phyloP scores from a whole-genome alignment of 139 green algal species.

The Micractinium conductrix region DNA sequence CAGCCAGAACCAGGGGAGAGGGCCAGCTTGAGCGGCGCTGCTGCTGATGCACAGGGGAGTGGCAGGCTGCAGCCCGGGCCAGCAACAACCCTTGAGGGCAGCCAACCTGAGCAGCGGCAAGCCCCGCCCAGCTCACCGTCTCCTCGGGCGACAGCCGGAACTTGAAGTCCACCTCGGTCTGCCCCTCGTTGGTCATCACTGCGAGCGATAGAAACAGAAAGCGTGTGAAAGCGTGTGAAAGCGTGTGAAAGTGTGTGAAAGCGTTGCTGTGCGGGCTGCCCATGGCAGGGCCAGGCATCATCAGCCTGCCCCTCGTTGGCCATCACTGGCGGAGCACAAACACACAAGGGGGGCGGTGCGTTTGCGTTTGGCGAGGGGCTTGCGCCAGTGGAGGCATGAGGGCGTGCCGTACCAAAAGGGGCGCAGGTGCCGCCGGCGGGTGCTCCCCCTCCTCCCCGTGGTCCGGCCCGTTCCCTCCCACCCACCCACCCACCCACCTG shows the following conservation, averaged over 20 bases:
- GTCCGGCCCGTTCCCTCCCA: no score
- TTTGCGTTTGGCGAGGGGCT: no score
- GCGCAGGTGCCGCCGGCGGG: no score
- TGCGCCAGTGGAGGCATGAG: no score
- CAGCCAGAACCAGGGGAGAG: no score
- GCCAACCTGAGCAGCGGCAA: not conserved
- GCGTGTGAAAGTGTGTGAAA: no score
- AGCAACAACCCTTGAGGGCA: not conserved
- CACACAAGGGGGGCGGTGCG: no score
- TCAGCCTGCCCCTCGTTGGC: not conserved
- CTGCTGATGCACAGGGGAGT: not conserved
- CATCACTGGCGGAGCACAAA: not conserved
- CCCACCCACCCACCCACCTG: not conserved
- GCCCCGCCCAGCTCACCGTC: not conserved
- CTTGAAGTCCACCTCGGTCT: constrained; percentile 55
- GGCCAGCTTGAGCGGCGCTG: not conserved
- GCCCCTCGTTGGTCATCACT: constrained; percentile 21
- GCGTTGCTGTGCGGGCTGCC: no score
- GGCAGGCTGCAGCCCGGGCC: not conserved
- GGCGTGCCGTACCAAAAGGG: no score
- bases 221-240: no score
- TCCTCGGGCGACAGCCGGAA: constrained; percentile 48
- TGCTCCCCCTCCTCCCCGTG: no score
- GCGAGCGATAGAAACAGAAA: no score
- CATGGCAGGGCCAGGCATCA: not conserved